Conservation (phyloP, 495 filamentous ascomycete species). For the Hypoxylon crocopeplum region DNA sequence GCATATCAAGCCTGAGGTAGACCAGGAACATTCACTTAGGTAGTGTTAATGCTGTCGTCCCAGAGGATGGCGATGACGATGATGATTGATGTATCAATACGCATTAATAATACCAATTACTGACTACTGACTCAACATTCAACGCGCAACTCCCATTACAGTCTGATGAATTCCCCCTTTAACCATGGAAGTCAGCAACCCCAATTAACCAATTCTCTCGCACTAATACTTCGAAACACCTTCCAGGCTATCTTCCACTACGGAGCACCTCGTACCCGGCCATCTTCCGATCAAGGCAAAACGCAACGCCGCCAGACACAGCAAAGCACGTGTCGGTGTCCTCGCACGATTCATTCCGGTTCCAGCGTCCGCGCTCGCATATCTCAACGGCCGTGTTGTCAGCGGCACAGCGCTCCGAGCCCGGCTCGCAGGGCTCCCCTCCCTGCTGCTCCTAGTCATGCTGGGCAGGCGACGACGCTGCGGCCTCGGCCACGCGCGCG, state of each 20-base stretch:
- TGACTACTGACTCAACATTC: neutral
- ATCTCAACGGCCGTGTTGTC: neutral
- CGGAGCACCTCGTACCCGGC: neutral
- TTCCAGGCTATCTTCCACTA: too few relatives aligned
- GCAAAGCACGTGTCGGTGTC: neutral
- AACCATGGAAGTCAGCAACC: neutral
- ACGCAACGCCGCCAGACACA: constrained; percentile 2
- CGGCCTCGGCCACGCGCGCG: neutral
- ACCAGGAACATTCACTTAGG: neutral
- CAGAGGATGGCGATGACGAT: neutral
- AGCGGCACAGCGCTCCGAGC: constrained; percentile 1
- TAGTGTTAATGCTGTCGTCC: too few relatives aligned
- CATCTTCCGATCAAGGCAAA: constrained; percentile 1
- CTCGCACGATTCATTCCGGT: neutral
- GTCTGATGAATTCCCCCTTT: neutral
- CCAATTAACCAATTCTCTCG: too few relatives aligned
- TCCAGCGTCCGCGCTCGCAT: neutral
- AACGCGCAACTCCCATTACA: too few relatives aligned
- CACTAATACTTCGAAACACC: too few relatives aligned
- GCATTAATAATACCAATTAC: constrained; percentile 20
- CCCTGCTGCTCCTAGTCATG: too few relatives aligned
- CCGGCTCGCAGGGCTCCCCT: neutral
- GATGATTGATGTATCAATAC: constrained; percentile 3
- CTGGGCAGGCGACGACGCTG: too few relatives aligned
- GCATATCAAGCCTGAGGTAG: too few relatives aligned